Evolutionary conservation across 2,329 filamentous ascomycete genomes (phyloP).

Genomic region (Tolypocladium ovalisporum): DNA sequence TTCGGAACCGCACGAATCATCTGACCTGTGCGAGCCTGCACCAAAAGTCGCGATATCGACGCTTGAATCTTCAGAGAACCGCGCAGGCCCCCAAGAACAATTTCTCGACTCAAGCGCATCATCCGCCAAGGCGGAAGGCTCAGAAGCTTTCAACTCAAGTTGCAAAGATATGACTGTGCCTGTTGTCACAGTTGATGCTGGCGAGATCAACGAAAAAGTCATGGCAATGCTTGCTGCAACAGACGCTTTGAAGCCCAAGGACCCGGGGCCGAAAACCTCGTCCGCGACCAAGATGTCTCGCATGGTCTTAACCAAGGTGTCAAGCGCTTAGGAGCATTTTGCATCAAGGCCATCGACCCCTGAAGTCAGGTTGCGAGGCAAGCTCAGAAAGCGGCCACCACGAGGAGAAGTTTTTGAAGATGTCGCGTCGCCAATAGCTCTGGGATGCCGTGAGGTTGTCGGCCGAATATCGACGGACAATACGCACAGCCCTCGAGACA

Average conservation of each 20-base stretch:
- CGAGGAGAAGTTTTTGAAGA: neutral
- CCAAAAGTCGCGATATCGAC: no score
- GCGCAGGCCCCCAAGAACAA: neutral
- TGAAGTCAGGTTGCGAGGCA: conserved; percentile 6
- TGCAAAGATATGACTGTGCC: neutral
- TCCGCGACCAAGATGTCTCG: conserved; percentile 14
- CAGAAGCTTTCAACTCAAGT: neutral
- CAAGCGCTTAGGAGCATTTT: conserved; percentile 20
- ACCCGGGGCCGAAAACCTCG: conserved; percentile 4
- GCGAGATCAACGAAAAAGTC: conserved; percentile 22
- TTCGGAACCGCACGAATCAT: neutral
- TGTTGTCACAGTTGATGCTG: conserved; percentile 3
- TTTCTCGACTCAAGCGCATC: neutral
- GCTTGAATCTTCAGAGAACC: neutral
- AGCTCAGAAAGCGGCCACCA: conserved; percentile 3
- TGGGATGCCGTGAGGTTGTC: neutral
- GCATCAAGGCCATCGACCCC: conserved; percentile 15
- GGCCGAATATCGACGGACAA: conserved; percentile 15
- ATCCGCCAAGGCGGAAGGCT: neutral
- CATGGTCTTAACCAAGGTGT: conserved; percentile 21
- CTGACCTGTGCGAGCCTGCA: neutral
- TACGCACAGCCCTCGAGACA: conserved; percentile 21
- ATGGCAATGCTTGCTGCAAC: conserved; percentile 25
- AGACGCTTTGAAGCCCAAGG: conserved; percentile 19
- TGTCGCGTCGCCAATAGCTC: neutral